phyloP scores from a whole-genome alignment of 1,284 basidiomycete species.

The Clitocybe nebularis region DNA sequence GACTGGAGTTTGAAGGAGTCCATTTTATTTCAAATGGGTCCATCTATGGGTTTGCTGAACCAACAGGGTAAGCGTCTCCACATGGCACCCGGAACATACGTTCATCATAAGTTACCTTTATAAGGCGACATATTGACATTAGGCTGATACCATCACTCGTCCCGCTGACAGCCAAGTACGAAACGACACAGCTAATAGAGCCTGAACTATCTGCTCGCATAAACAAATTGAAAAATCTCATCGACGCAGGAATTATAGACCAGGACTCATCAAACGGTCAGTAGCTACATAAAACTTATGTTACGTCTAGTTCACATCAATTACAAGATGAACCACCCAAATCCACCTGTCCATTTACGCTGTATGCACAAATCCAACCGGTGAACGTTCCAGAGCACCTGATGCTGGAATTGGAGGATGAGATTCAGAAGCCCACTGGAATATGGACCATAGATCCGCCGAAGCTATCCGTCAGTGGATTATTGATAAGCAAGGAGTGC shows the following conservation, averaged over 20 bases:
- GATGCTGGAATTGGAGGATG: conserved; percentile 68
- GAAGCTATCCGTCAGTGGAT: conserved; percentile 53
- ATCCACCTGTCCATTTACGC: conserved; percentile 58
- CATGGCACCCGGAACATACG: conserved; percentile 3
- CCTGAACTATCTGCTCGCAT: conserved; percentile 64
- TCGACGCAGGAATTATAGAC: conserved; percentile 60
- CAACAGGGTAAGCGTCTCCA: conserved; percentile 48
- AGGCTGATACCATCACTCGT: conserved; percentile 65
- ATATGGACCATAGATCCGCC: conserved; percentile 54
- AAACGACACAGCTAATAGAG: conserved; percentile 60
- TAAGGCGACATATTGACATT: conserved; percentile 59
- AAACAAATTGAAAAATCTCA: conserved; percentile 53
- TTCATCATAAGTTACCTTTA: conserved; percentile 5
- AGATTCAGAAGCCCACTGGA: conserved; percentile 70
- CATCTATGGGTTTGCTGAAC: conserved; percentile 71
- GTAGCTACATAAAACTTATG: conserved; percentile 4
- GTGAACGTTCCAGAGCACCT: conserved; percentile 44
- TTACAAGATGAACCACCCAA: conserved; percentile 47
- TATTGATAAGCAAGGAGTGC: conserved; percentile 75
- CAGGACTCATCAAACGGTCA: conserved; percentile 38
- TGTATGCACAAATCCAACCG: conserved; percentile 60
- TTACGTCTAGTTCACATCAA: neutral
- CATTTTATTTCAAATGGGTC: conserved; percentile 77
- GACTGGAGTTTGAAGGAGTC: conserved; percentile 72
- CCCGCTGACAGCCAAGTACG: conserved; percentile 50